These are phyloP conservation scores for Metschnikowia chrysomelidarum DNA, from an alignment of 805 yeast species.

Conservation along the genomic window DNA sequence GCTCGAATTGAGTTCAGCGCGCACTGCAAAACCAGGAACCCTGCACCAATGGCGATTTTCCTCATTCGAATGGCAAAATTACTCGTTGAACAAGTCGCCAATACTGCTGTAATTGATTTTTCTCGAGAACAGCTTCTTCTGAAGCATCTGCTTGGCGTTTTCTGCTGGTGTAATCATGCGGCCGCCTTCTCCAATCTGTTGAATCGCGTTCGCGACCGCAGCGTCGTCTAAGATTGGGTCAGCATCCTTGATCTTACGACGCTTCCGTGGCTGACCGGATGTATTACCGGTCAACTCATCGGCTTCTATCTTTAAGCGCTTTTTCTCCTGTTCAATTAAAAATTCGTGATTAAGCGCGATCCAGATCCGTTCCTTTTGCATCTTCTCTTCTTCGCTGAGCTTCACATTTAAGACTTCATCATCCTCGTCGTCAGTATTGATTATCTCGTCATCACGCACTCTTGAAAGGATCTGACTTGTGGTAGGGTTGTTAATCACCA, in stretches of 20 bases:
- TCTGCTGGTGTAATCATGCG: constrained; percentile 62
- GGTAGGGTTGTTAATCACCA: constrained; percentile 54
- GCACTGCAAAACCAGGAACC: too few relatives aligned
- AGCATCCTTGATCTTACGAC: constrained; percentile 22
- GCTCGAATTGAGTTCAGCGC: too few relatives aligned
- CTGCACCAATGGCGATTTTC: too few relatives aligned
- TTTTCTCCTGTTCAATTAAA: constrained; percentile 79
- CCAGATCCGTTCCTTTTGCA: constrained; percentile 82
- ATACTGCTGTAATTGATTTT: constrained; percentile 89
- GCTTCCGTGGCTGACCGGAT: constrained; percentile 45
- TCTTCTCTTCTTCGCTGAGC: constrained; percentile 66
- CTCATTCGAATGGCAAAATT: too few relatives aligned
- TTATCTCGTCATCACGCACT: constrained; percentile 59
- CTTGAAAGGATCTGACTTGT: constrained; percentile 51
- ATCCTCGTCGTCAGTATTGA: constrained; percentile 72
- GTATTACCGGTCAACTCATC: constrained; percentile 82
- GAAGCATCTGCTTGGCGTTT: constrained; percentile 73
- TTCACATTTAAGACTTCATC: constrained; percentile 66
- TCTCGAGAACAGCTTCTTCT: constrained; percentile 74
- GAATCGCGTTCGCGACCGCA: constrained; percentile 33
- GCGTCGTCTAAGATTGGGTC: constrained; percentile 25
- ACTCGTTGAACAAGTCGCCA: constrained; percentile 43
- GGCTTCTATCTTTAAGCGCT: constrained; percentile 78
- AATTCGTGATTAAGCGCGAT: constrained; percentile 85
- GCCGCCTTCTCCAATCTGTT: constrained; percentile 44